Evolutionary conservation across 139 green algal species (phyloP), one percentile per base, ranked within the genome.

Genomic region (Mychonastes homosphaera): DNA sequence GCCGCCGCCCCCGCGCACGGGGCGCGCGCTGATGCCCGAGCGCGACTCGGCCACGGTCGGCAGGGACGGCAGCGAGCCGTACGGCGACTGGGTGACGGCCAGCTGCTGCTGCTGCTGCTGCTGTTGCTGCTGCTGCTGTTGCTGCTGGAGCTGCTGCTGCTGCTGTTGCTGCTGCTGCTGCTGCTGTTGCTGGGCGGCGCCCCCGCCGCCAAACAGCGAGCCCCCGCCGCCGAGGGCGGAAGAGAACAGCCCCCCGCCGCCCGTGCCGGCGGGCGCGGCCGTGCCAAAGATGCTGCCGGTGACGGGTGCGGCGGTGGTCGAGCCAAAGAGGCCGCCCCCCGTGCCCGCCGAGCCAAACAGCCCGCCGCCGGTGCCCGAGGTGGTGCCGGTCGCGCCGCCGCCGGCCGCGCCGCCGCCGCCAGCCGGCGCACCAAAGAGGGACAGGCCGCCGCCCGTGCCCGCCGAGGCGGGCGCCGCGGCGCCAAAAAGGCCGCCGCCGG

Each of bases 101-200:
- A 26, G 2, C 50, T 33, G 18, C 28, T 23, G 18, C 8, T 9
- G 23, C 18, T 41, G 21, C 7, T 2, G 18, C 27, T 41, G 27
- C 50, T 56, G 27, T 12, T 56, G 50, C 49, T 41, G 27, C 28
- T 56, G 50, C 50, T 56, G 27, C 28, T 56, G 28, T 32, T 44
- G 28, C 18, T n/a, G n/a, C n/a, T n/a, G n/a, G n/a, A n/a, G n/a
- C n/a, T n/a, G n/a, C 3, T 19, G 3, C 21, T 33, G 18, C n/a
- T 30, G 18, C 47, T 35, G 21, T 28, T 55, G 47, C 47, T 55
- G 47, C 44, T 13, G 44, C 44, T 52, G 44, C 44, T 52, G 45
- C 45, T 52, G 45, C 45, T 13, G 45, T 23, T 52, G 47, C 47
- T 55, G 47, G 27, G 21, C n/a, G n/a, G n/a, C n/a, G n/a, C n/a